phyloP scores from a whole-genome alignment of 495 filamentous ascomycete genomes.

The Hypoxylon trugodes region DNA sequence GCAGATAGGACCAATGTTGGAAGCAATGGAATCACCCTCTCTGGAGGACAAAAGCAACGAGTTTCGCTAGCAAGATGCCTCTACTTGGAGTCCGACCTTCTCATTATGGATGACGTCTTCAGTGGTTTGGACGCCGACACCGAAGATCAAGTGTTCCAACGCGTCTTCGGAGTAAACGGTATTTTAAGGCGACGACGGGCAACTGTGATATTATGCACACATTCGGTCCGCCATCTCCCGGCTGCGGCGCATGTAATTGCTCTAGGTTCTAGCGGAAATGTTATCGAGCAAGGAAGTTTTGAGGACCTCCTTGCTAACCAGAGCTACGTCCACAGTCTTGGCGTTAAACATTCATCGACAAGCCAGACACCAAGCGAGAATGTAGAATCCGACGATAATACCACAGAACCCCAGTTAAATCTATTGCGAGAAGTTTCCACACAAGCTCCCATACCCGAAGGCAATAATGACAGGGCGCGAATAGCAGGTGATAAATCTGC shows the following conservation, averaged over 20 bases:
- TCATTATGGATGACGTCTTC: conserved; percentile 68
- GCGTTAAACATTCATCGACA: conserved; percentile 12
- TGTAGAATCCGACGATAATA: neutral
- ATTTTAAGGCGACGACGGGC: conserved; percentile 58
- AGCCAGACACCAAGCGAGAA: neutral
- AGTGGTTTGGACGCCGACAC: conserved; percentile 69
- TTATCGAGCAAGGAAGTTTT: conserved; percentile 56
- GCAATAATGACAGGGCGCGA: neutral
- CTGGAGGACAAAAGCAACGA: conserved; percentile 73
- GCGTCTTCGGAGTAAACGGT: conserved; percentile 63
- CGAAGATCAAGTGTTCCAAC: conserved; percentile 66
- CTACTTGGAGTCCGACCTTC: conserved; percentile 62
- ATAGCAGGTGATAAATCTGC: conserved; percentile 40
- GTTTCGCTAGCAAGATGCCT: conserved; percentile 67
- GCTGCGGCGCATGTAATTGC: conserved; percentile 57
- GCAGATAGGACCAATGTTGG: conserved; percentile 69
- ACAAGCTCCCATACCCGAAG: neutral
- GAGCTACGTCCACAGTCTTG: conserved; percentile 44
- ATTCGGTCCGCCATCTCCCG: conserved; percentile 51
- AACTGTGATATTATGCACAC: conserved; percentile 61
- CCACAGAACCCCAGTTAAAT: neutral
- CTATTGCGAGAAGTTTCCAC: neutral
- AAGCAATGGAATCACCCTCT: conserved; percentile 69
- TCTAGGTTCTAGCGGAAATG: conserved; percentile 47
- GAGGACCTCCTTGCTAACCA: conserved; percentile 40